phyloP scores from a whole-genome alignment of 2,329 filamentous ascomycete species.

The Alternaria viburni region DNA sequence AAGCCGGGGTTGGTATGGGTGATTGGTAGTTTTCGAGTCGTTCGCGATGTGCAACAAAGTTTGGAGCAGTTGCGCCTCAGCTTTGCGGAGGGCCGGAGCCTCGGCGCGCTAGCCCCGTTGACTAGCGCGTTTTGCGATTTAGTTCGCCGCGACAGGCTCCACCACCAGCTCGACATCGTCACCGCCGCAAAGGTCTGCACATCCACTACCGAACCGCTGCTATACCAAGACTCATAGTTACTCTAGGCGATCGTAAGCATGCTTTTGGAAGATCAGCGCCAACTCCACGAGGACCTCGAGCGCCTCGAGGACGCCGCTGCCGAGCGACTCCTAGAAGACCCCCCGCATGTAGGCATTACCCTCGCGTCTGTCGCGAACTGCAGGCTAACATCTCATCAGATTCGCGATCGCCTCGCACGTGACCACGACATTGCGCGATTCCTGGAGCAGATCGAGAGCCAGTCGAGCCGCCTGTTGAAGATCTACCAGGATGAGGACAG shows the following conservation, averaged over 20 bases:
- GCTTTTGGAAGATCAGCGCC: conserved; percentile 92
- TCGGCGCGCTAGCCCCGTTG: conserved; percentile 18
- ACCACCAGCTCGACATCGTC: conserved; percentile 18
- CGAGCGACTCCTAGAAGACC: conserved; percentile 86
- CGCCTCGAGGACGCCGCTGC: conserved; percentile 92
- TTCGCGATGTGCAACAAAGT: conserved; percentile 28
- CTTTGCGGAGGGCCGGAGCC: conserved; percentile 20
- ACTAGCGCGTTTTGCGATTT: conserved; percentile 26
- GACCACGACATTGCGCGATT: conserved; percentile 93
- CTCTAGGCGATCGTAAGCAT: conserved; percentile 54
- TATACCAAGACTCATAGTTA: conserved; percentile 22
- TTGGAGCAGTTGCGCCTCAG: conserved; percentile 22
- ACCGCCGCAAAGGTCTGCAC: conserved; percentile 33
- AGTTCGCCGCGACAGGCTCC: conserved; percentile 17
- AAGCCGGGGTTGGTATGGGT: not conserved
- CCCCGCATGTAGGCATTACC: conserved; percentile 71
- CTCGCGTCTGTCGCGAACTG: not conserved
- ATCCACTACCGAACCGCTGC: conserved; percentile 13
- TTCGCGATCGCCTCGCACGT: conserved; percentile 84
- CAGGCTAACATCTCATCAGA: conserved; percentile 57
- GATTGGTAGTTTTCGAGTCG: conserved; percentile 8
- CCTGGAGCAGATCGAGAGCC: conserved; percentile 83
- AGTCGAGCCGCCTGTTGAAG: conserved; percentile 78
- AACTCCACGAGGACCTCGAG: conserved; percentile 95
- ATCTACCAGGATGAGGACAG: conserved; percentile 84